A percentile compares a stretch with the other conserved stretches of the same genome.
These are phyloP conservation scores for Rhizopogon vinicolor DNA, from an alignment of 768 basidiomycete genomes.

Conservation along the genomic window DNA sequence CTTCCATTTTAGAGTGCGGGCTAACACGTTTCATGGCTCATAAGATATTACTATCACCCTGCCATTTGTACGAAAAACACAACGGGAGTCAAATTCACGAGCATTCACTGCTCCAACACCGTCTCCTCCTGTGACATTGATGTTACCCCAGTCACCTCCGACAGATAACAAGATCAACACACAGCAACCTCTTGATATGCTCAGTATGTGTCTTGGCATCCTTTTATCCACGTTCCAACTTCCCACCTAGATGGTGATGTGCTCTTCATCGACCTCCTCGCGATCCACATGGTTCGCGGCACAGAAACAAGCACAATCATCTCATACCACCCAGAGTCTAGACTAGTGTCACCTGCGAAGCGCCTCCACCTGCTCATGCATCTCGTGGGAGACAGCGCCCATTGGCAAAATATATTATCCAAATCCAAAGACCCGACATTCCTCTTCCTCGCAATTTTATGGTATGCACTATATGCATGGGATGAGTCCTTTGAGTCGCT, in stretches of 20 bases:
- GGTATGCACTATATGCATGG: slow-evolving; percentile 62
- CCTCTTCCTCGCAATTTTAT: slow-evolving; percentile 46
- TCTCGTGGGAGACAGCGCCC: slow-evolving; percentile 28
- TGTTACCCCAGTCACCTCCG: slow-evolving; percentile 1
- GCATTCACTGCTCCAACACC: background rate
- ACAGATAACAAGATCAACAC: slow-evolving; percentile 38
- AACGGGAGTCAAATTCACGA: slow-evolving; percentile 12
- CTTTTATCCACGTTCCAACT: background rate
- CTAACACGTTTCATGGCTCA: slow-evolving; percentile 15
- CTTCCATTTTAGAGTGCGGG: background rate
- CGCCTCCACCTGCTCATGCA: slow-evolving; percentile 24
- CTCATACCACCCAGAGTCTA: slow-evolving; percentile 23
- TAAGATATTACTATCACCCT: slow-evolving; percentile 54
- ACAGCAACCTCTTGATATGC: slow-evolving; percentile 39
- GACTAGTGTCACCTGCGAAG: slow-evolving; percentile 14
- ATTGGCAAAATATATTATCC: slow-evolving; percentile 22
- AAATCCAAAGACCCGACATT: slow-evolving; percentile 46
- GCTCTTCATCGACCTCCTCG: slow-evolving; percentile 41
- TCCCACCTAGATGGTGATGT: slow-evolving; percentile 13
- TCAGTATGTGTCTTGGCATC: slow-evolving; percentile 21
- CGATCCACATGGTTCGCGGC: slow-evolving; percentile 46
- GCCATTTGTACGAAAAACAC: slow-evolving; percentile 40
- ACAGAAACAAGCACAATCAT: slow-evolving; percentile 17
- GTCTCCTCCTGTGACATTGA: slow-evolving; percentile 34
- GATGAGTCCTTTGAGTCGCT: slow-evolving; percentile 53